A percentile compares a stretch with the other conserved stretches of the same genome.
Conservation (phyloP, 768 basidiomycete species). For the Lentinula detonsa region DNA sequence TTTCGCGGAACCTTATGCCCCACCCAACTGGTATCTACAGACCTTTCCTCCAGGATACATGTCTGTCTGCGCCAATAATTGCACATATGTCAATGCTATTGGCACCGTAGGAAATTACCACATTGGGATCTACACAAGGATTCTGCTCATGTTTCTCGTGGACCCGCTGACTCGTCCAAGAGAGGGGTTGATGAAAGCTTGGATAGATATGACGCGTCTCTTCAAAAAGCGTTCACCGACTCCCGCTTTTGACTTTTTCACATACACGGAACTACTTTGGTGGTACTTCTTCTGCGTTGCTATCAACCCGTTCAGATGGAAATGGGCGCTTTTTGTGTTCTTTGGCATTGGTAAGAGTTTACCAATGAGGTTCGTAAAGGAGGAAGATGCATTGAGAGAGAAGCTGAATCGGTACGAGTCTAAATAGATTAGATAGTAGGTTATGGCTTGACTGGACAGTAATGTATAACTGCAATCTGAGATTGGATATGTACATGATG, state of each 20-base stretch:
- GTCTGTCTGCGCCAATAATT: constrained; percentile 46
- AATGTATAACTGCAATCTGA: no score
- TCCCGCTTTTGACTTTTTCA: constrained; percentile 41
- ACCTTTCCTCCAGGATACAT: constrained; percentile 52
- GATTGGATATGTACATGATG: no score
- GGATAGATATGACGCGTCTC: constrained; percentile 48
- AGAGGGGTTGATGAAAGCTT: constrained; percentile 47
- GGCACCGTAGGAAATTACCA: constrained; percentile 34
- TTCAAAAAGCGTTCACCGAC: constrained; percentile 28
- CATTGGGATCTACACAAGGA: constrained; percentile 50
- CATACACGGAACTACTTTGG: constrained; percentile 40
- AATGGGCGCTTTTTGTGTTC: constrained; percentile 6
- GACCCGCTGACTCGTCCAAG: constrained; percentile 37
- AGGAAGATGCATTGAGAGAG: constrained; percentile 3
- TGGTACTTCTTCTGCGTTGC: constrained; percentile 7
- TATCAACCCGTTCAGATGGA: constrained; percentile 8
- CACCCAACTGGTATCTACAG: constrained; percentile 47
- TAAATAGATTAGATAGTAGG: background rate
- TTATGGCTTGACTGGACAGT: no score
- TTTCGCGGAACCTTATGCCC: constrained; percentile 45
- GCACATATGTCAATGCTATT: constrained; percentile 43
- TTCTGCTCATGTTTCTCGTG: constrained; percentile 41
- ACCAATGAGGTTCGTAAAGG: constrained; percentile 3
- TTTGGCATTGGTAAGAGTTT: constrained; percentile 4
- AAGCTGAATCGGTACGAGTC: background rate